Evolutionary conservation across 2,329 filamentous ascomycete genomes (phyloP), one percentile per base, ranked within the genome.

Genomic region (Lasiodiplodia sp.): DNA sequence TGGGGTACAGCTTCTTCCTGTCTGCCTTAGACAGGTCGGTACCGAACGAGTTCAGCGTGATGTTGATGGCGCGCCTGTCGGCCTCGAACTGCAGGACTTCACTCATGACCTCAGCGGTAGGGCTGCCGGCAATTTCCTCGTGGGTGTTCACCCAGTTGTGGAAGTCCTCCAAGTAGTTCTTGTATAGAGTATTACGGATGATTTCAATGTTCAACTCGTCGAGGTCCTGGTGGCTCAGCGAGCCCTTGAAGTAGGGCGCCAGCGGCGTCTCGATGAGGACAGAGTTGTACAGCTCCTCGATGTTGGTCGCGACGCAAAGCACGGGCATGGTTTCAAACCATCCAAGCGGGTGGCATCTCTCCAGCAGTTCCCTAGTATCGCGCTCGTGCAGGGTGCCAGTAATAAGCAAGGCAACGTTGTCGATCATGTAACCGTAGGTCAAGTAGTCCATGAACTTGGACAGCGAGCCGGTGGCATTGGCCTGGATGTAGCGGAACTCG

Each of bases 271-370:
- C 96, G 73, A 99, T 94, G 73, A 99, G 84, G 21, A 99, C 96
- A 56, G 92, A 96, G 85, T 98, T 99, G 86, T 99, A 99, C 47
- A 99, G 87, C 79, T 99, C 96, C 83, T 99, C 96, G 72, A 98
- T 97, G 80, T 98, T 99, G 63, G 95, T 97, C 38, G 96, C 96
- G 55, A 98, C 95, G 78, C 95, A 98, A 66, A 99, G 91, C 3
- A 97, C 96, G 0, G 96, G 96, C 91, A 99, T 94, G 10, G 96
- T 97, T 85, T 99, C 96, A 80, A 99, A 99, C 94, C 94, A 98
- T 74, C 96, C 96, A 8, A 99, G 87, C 7, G 96, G 96, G 76
- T 99, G 96, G 82, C 96, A 99, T 81, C 96, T 87, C 78, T 98
- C 96, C 66, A 99, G 85, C 71, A 99, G 88, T 83, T 99, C 96